Evolutionary conservation across 1,284 basidiomycete species (phyloP).

Genomic region (Rhodotorula sp.): DNA sequence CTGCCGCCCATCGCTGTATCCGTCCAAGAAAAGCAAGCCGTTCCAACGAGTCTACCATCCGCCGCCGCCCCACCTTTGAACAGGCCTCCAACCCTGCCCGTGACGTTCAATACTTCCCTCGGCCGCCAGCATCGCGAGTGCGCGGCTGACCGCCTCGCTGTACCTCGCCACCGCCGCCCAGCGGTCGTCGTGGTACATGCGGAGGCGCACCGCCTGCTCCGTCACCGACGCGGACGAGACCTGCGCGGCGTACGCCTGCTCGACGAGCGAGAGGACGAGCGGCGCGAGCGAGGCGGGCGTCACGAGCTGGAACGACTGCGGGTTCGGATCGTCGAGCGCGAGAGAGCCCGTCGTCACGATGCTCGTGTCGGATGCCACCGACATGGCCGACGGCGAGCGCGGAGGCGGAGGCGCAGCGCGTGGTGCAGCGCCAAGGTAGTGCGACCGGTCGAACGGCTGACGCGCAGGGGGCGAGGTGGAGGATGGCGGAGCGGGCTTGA

Average conservation of each 20-base stretch:
- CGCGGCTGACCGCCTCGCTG: constrained; percentile 10
- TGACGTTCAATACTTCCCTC: background rate
- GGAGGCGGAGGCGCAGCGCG: background rate
- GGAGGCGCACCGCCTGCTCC: constrained; percentile 9
- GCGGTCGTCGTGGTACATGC: constrained; percentile 7
- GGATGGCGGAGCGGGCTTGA: background rate
- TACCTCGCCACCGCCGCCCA: constrained; percentile 26
- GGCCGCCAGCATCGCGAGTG: constrained; percentile 5
- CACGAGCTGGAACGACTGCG: constrained; percentile 19
- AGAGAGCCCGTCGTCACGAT: constrained; percentile 5
- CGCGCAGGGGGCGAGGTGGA: background rate
- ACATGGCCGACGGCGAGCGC: background rate
- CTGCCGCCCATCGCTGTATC: no score
- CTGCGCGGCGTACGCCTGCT: background rate
- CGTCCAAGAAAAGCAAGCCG: no score
- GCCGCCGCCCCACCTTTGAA: background rate
- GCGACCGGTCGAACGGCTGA: background rate
- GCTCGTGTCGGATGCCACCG: background rate
- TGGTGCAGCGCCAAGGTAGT: background rate
- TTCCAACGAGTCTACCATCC: no score
- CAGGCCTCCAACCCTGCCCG: constrained; percentile 14
- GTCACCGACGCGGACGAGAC: constrained; percentile 2
- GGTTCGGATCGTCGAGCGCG: background rate
- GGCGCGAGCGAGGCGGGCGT: constrained; percentile 14
- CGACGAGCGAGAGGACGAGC: constrained; percentile 1